Evolutionary conservation across 176 grass and related monocot genomes (phyloP), one percentile per base, ranked within the genome.

Genomic region (Guadua angustifolia): DNA sequence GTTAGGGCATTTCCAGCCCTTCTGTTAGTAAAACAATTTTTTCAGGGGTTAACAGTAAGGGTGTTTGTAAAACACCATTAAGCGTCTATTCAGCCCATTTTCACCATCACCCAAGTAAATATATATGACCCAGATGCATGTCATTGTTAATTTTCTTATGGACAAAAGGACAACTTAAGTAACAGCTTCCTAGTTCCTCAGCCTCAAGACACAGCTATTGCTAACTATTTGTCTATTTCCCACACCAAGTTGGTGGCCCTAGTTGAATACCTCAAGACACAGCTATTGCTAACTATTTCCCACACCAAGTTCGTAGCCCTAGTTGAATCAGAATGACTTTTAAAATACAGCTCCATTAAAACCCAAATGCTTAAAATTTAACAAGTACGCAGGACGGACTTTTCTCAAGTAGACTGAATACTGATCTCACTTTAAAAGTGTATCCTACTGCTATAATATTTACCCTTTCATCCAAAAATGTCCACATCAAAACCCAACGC

Each of bases 341-440:
- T 19, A 46, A 85, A 62, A 7, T 64, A 36, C 44, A 86, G 39
- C 12, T 63, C 17, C n/a, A 46, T 2, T 16, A 40, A 55, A 86
- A 69, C 2, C 5, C 12, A 22, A 45, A 12, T 42, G 42, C 17
- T 61, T 63, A 50, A 44, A 87, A 68, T 73, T 77, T 71, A 24
- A 72, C 47, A 35, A 36, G 25, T 24, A 74, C 1, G 9, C 9
- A 43, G 3, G n/a, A 32, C 44, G 8, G 24, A 7, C 47, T 62
- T 70, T 72, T 69, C 35, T 38, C 51, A 13, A 69, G 79, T 62
- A 29, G 18, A 71, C 39, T 62, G 52, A 44, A 66, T 11, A 74
- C 60, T 74, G 62, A 75, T 87, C 42, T 80, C 51, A 6, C 44
- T 87, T 64, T 65, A 68, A 56, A 75, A 56, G 19, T 29, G 79